Conservation (phyloP, 2,329 filamentous ascomycete genomes). For the Sclerotinia glacialis region DNA sequence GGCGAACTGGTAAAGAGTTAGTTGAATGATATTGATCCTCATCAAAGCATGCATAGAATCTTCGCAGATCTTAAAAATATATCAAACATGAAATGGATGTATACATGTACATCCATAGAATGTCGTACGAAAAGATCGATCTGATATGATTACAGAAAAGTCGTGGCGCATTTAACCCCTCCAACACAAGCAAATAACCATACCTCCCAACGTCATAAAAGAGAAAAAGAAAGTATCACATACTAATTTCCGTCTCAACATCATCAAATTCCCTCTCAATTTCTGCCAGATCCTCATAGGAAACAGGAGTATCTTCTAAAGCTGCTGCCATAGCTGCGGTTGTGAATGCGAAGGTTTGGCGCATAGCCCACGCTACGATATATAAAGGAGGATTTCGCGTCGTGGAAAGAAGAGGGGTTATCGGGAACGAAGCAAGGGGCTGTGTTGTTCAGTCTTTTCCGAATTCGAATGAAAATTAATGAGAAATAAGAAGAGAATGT, state of each 20-base stretch:
- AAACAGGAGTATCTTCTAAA: slow-evolving; percentile 47
- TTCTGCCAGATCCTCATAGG: slow-evolving; percentile 73
- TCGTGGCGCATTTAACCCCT: slow-evolving; percentile 19
- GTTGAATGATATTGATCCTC: background rate
- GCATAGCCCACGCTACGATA: slow-evolving; percentile 25
- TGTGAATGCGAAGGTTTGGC: slow-evolving; percentile 35
- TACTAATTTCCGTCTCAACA: slow-evolving; percentile 78
- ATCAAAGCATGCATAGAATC: background rate
- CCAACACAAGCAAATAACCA: background rate
- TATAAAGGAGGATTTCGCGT: background rate
- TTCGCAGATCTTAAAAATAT: background rate
- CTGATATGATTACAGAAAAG: slow-evolving; percentile 17
- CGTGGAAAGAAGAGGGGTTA: background rate
- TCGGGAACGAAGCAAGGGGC: background rate
- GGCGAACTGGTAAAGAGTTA: slow-evolving; percentile 55
- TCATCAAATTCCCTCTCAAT: slow-evolving; percentile 84
- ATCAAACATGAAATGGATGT: background rate
- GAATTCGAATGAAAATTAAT: background rate
- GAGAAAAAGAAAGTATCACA: slow-evolving; percentile 40
- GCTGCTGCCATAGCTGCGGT: slow-evolving; percentile 39
- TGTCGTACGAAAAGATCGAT: slow-evolving; percentile 1
- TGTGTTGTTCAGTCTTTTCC: background rate
- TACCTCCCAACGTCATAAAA: background rate
- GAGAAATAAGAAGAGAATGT: background rate
- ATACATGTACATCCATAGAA: background rate